Evolutionary conservation across 2,329 filamentous ascomycete genomes (phyloP).

Genomic region (Curvularia verruculosa): DNA sequence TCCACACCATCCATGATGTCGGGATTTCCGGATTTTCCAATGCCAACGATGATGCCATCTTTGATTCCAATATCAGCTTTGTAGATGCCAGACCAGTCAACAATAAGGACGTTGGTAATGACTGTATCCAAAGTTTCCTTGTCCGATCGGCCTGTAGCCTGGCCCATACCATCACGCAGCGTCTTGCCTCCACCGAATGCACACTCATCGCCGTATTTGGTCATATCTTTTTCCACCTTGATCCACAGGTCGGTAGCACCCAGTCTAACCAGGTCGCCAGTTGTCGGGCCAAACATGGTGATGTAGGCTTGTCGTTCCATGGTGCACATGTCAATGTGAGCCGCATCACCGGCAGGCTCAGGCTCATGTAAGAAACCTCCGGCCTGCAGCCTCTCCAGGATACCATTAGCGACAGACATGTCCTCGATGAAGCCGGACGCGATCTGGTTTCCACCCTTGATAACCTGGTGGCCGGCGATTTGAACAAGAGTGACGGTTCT

Average conservation of each 20-base stretch:
- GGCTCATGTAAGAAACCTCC: slow-evolving; percentile 80
- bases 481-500: slow-evolving; percentile 90
- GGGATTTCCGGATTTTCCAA: slow-evolving; percentile 96
- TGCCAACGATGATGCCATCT: slow-evolving; percentile 80
- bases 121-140: slow-evolving; percentile 80
- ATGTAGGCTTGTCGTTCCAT: slow-evolving; percentile 82
- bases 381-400: slow-evolving; percentile 69
- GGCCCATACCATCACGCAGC: slow-evolving; percentile 92
- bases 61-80: slow-evolving; percentile 97
- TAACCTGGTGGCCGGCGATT: slow-evolving; percentile 79
- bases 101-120: slow-evolving; percentile 84
- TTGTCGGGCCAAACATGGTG: slow-evolving; percentile 91
- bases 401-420: slow-evolving; percentile 64
- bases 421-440: slow-evolving; percentile 75
- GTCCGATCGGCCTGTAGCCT: slow-evolving; percentile 78
- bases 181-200: slow-evolving; percentile 96
- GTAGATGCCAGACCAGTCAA: slow-evolving; percentile 92
- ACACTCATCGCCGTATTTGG: slow-evolving; percentile 89
- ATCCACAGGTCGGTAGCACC: slow-evolving; percentile 90
- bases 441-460: slow-evolving; percentile 82
- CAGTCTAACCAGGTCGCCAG: slow-evolving; percentile 81
- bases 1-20: slow-evolving; percentile 92
- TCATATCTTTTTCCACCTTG: slow-evolving; percentile 84
- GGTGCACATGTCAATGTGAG: slow-evolving; percentile 65
- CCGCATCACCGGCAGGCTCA: slow-evolving; percentile 65